A percentile compares a stretch with the other conserved stretches of the same genome.
Evolutionary conservation across 352 stramenopile species (phyloP).

Genomic region (Globisporangium orthogonon): DNA sequence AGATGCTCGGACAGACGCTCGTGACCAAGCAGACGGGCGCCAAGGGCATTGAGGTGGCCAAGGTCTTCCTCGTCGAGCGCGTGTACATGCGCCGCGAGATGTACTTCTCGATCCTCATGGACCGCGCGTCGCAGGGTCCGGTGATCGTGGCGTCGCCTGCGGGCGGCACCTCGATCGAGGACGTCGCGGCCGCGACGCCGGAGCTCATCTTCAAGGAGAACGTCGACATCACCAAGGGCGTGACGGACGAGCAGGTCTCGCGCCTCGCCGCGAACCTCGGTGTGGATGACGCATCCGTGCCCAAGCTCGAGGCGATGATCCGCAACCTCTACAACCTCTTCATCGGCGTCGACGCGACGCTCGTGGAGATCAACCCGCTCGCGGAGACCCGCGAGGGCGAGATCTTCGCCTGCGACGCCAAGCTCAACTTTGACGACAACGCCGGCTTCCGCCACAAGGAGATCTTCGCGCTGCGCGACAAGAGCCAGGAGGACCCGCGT

Average conservation of each 20-base stretch:
- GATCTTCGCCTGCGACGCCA: conserved; percentile 96
- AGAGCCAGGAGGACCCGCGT: conserved; percentile 92
- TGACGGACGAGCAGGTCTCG: conserved; percentile 76
- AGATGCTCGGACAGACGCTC: conserved; percentile 93
- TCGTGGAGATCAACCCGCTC: conserved; percentile 99
- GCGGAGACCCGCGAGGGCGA: conserved; percentile 93
- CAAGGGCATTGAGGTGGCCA: conserved; percentile 85
- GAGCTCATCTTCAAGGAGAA: conserved; percentile 92
- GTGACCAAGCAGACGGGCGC: conserved; percentile 94
- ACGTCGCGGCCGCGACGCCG: conserved; percentile 92
- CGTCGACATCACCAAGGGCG: conserved; percentile 93
- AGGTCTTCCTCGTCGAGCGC: conserved; percentile 91
- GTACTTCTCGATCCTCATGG: conserved; percentile 99
- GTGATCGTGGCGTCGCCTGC: conserved; percentile 94
- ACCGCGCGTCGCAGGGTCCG: conserved; percentile 92
- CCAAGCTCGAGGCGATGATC: conserved; percentile 71
- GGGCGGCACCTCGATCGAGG: conserved; percentile 96
- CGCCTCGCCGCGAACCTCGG: conserved; percentile 72
- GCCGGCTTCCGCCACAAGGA: conserved; percentile 96
- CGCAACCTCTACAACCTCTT: conserved; percentile 96
- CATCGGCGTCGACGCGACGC: conserved; percentile 93
- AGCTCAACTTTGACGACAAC: conserved; percentile 99
- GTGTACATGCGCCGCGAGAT: conserved; percentile 95
- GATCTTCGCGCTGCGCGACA: conserved; percentile 88
- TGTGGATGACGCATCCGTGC: conserved; percentile 34